A percentile compares a stretch with the other conserved stretches of the same genome.
Conservation (phyloP, 768 basidiomycete genomes). For the Serendipita sp. region DNA sequence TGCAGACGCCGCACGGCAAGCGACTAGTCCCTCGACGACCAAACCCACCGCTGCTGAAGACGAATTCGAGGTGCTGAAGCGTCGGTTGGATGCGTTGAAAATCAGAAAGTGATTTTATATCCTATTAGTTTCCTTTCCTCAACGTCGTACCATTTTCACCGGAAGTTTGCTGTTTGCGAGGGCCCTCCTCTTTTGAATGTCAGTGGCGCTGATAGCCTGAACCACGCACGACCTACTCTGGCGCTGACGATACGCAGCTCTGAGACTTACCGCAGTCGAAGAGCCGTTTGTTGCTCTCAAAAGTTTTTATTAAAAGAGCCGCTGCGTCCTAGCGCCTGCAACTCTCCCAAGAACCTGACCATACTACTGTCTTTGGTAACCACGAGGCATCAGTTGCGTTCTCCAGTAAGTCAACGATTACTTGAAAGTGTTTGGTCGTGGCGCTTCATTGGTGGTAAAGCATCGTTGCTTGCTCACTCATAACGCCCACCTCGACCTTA, state of each 20-base stretch:
- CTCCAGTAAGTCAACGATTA: too few relatives aligned
- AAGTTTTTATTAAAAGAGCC: too few relatives aligned
- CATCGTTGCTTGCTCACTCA: too few relatives aligned
- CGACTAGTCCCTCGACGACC: background rate
- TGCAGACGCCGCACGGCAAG: slow-evolving; percentile 12
- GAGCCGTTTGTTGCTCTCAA: too few relatives aligned
- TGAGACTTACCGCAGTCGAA: too few relatives aligned
- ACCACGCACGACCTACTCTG: background rate
- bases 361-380: too few relatives aligned
- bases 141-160: background rate
- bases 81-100: slow-evolving; percentile 77
- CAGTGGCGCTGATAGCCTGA: background rate
- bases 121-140: background rate
- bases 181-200: background rate
- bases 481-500: too few relatives aligned
- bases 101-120: slow-evolving; percentile 36
- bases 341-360: too few relatives aligned
- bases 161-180: background rate
- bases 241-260: background rate
- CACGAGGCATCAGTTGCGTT: too few relatives aligned
- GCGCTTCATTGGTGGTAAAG: too few relatives aligned
- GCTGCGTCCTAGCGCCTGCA: too few relatives aligned
- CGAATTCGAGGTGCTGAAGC: slow-evolving; percentile 59
- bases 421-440: too few relatives aligned
- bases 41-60: slow-evolving; percentile 33